Base-by-base conservation (phyloP, 2,329 filamentous ascomycete genomes). In the Penicillium sp. region DNA sequence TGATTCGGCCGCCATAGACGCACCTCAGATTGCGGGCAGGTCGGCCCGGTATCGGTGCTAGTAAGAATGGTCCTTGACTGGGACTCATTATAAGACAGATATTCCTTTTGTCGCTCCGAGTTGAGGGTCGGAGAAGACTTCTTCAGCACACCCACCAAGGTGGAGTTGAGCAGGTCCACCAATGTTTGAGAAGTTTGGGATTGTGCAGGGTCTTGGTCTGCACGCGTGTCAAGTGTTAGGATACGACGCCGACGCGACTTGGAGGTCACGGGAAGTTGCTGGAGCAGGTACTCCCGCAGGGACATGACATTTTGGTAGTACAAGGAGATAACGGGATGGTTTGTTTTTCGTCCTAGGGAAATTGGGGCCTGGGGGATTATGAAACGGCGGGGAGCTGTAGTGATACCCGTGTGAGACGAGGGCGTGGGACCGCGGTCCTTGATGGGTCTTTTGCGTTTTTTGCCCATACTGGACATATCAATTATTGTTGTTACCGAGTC, bases 241-340 rank as follows among this genome's bases (percentile, higher is more conserved):
- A 82, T 74, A 55, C 71, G 76, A 35, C 79, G 76, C 39, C 75
- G 76, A 41, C 79, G 75, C 49, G 72, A 71, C 56, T 76, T 88
- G 5, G 90, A 93, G 10, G 83, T 79, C n/a, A 71, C 61, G 0
- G 89, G 87, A 10, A 95, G 80, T 56, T 79, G 82, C 18, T 77
- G 76, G 44, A 92, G 76, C 36, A 92, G 76, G 74, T 90, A 89
- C 54, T 87, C 79, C 63, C 90, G 85, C 53, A 96, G 76, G 0
- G 85, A 85, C 51, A 84, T 71, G 11, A 91, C 81, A 43, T 79
- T 73, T 7, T 80, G 74, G 72, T 91, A 96, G 73, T 87, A 89
- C 57, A 82, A 81, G 42, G 79, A 79, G 53, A 96, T 78, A 32
- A 94, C 80, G 50, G 84, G 83, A 67, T 90, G 86, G 3, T 60